Evolutionary conservation across 192 early-diverging fungal genomes (phyloP).

Genomic region (Coemansia sp.): DNA sequence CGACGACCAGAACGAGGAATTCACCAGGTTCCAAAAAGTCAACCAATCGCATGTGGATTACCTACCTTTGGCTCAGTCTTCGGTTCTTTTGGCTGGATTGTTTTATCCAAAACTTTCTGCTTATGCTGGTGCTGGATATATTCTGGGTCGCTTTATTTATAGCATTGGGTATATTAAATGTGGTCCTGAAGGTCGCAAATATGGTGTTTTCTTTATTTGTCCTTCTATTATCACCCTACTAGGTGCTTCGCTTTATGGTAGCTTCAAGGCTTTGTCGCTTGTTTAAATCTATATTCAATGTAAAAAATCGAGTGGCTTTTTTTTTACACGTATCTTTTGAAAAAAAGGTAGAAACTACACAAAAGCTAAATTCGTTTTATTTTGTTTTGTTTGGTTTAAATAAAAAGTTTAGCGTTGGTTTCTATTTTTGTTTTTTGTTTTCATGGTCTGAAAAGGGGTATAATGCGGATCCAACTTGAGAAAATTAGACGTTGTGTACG

Average conservation of each 20-base stretch:
- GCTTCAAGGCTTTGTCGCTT: conserved; percentile 45
- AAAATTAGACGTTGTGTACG: too few species aligned
- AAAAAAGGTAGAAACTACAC: not conserved
- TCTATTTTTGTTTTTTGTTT: too few species aligned
- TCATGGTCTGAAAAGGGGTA: too few species aligned
- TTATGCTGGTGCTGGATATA: conserved; percentile 43
- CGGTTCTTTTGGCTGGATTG: conserved; percentile 46
- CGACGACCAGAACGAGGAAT: conserved; percentile 50
- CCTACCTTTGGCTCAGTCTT: conserved; percentile 44
- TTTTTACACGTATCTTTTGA: not conserved
- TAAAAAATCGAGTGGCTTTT: not conserved
- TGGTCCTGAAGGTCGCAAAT: conserved; percentile 41
- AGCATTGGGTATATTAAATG: conserved; percentile 42
- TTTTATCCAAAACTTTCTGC: conserved; percentile 54
- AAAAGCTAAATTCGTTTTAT: too few species aligned
- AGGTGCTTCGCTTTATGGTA: conserved; percentile 49
- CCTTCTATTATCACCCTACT: conserved; percentile 37
- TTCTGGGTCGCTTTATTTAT: conserved; percentile 52
- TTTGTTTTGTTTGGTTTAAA: too few species aligned
- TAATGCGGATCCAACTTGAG: too few species aligned
- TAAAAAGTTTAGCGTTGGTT: too few species aligned
- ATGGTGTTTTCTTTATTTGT: conserved; percentile 40
- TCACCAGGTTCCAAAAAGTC: conserved; percentile 49
- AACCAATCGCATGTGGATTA: conserved; percentile 53
- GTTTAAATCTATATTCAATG: conserved; percentile 1